phyloP scores from a whole-genome alignment of 2,329 filamentous ascomycete genomes.

The Kalaharituber pfeilii region DNA sequence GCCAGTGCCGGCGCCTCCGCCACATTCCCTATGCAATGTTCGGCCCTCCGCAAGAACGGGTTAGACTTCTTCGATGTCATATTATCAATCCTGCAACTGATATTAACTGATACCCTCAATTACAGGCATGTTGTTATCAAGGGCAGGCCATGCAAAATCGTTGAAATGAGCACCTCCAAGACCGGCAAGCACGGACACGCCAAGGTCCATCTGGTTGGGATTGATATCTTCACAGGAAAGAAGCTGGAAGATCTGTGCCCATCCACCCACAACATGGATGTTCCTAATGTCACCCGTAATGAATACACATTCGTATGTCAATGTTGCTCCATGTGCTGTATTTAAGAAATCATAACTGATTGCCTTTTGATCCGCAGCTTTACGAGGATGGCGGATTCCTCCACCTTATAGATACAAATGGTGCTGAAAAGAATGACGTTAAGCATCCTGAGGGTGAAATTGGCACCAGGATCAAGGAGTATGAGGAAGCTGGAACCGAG shows the following conservation, averaged over 20 bases:
- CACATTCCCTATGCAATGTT: constrained; percentile 98
- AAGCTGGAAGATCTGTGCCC: constrained; percentile 98
- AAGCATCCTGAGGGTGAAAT: constrained; percentile 79
- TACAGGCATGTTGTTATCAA: constrained; percentile 68
- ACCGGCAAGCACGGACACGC: constrained; percentile 99
- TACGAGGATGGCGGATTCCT: constrained; percentile 92
- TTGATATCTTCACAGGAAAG: constrained; percentile 99
- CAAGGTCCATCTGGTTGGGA: constrained; percentile 95
- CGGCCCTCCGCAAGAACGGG: constrained; percentile 98
- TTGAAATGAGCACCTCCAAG: constrained; percentile 99
- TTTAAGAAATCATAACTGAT: too few relatives aligned
- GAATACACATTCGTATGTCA: constrained; percentile 89
- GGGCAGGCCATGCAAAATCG: constrained; percentile 98
- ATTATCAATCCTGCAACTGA: not conserved
- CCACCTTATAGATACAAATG: constrained; percentile 76
- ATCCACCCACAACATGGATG: constrained; percentile 96
- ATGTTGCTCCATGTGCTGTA: too few relatives aligned
- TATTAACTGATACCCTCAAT: constrained; percentile 1
- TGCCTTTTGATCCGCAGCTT: constrained; percentile 39
- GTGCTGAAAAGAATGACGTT: constrained; percentile 85
- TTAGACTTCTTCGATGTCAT: constrained; percentile 29
- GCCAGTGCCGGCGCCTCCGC: constrained; percentile 89
- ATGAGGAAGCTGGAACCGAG: constrained; percentile 48
- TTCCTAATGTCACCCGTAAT: constrained; percentile 76
- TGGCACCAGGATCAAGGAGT: constrained; percentile 67